Percentiles rank a stretch among this genome's conserved stretches.
Evolutionary conservation across 148 eudicot genomes (phyloP).

Genomic region (Euryodendron excelsum): DNA sequence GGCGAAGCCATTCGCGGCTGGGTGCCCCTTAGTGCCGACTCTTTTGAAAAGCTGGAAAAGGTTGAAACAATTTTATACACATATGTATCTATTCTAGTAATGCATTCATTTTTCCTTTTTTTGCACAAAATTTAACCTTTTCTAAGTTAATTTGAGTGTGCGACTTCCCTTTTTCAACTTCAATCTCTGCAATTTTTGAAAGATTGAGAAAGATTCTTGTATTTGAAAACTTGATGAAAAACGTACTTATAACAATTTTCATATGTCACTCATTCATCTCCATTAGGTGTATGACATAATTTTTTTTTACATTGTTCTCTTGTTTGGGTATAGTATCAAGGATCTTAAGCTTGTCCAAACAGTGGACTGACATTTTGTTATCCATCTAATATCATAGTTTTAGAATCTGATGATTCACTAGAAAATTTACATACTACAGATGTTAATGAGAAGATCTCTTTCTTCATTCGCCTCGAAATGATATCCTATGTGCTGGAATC

Average conservation of each 20-base stretch:
- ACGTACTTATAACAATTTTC: not conserved
- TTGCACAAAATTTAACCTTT: not conserved
- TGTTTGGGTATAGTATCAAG: not conserved
- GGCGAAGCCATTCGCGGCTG: conserved; percentile 96
- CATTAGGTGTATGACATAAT: not conserved
- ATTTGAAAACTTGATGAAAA: not conserved
- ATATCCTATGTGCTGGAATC: not conserved
- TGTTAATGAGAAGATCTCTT: not conserved
- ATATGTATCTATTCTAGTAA: not conserved
- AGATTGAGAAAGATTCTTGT: not conserved
- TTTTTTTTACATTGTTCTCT: not conserved
- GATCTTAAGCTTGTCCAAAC: not conserved
- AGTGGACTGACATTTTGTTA: not conserved
- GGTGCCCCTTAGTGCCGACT: conserved; percentile 80
- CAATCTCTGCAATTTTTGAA: not conserved
- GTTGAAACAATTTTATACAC: conserved; percentile 23
- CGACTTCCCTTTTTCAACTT: conserved; percentile 3
- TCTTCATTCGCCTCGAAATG: not conserved
- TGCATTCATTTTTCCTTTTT: not conserved
- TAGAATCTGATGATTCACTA: not conserved
- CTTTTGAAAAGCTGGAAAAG: conserved; percentile 90
- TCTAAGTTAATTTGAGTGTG: not conserved
- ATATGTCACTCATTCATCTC: not conserved
- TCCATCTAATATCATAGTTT: not conserved
- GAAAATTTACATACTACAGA: not conserved